phyloP scores from a whole-genome alignment of 2,329 filamentous ascomycete species.

The Fusarium xyrophilum region DNA sequence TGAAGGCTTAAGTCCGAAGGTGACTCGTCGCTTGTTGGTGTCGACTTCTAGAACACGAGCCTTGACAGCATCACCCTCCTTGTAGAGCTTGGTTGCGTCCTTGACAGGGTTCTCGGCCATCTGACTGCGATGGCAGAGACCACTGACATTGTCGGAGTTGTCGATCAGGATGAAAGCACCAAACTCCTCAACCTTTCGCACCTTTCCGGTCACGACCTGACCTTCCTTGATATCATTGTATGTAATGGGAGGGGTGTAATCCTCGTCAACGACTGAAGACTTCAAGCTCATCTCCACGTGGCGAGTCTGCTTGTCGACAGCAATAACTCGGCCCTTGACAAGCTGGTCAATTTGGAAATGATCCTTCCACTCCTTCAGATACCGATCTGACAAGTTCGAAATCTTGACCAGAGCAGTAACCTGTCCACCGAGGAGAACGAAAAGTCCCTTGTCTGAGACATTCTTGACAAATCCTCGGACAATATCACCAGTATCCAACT shows the following conservation, averaged over 20 bases:
- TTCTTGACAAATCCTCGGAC: conserved; percentile 92
- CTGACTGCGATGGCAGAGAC: conserved; percentile 89
- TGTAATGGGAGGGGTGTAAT: conserved; percentile 75
- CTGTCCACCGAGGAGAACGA: conserved; percentile 81
- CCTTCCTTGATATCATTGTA: conserved; percentile 80
- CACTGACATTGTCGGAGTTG: conserved; percentile 85
- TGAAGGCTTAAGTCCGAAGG: conserved; percentile 89
- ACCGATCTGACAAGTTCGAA: conserved; percentile 87
- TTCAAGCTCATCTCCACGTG: conserved; percentile 89
- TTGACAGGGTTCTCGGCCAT: conserved; percentile 85
- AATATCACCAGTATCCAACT: conserved; percentile 78
- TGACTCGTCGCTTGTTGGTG: conserved; percentile 76
- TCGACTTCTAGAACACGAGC: conserved; percentile 86
- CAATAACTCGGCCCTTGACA: conserved; percentile 83
- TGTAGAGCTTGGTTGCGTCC: conserved; percentile 89
- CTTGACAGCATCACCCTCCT: conserved; percentile 91
- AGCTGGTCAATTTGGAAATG: conserved; percentile 88
- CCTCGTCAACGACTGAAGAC: conserved; percentile 78
- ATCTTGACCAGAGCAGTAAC: conserved; percentile 85
- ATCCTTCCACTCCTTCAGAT: conserved; percentile 94
- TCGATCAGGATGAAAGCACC: conserved; percentile 94
- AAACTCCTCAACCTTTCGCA: conserved; percentile 93
- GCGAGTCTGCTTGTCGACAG: conserved; percentile 70
- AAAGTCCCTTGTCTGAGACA: conserved; percentile 86
- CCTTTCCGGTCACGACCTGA: conserved; percentile 84